Percentiles rank a stretch among this genome's conserved stretches.
Conservation (phyloP, 371 early-diverging fungal genomes). For the Amoeboaphelidium occidentale region DNA sequence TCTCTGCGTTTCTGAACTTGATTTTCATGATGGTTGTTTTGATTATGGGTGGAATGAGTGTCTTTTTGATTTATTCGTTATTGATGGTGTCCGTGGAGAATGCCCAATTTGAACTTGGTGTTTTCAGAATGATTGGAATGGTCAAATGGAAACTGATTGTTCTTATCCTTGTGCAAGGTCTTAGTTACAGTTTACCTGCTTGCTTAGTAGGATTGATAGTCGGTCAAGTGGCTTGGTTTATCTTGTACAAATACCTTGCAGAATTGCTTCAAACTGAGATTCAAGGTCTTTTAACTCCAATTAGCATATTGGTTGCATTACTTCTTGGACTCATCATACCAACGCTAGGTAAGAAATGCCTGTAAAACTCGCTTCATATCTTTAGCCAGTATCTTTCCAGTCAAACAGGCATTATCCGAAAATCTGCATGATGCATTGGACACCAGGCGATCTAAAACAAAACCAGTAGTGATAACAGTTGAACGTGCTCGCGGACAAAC, state of each 20-base stretch:
- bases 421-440: conserved; percentile 7
- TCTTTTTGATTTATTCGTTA: conserved; percentile 11
- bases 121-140: conserved; percentile 13
- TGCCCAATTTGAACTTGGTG: conserved; percentile 9
- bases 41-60: conserved; percentile 5
- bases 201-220: conserved; percentile 5
- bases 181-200: conserved; percentile 11
- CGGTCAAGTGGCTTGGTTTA: conserved; percentile 1
- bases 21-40: conserved; percentile 7
- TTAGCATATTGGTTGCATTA: not conserved
- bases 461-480: conserved; percentile 2
- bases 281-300: not conserved
- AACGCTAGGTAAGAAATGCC: too few species aligned
- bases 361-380: too few species aligned
- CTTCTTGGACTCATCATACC: conserved; percentile 6
- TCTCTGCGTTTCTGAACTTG: conserved; percentile 9
- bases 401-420: conserved; percentile 1
- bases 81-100: conserved; percentile 12
- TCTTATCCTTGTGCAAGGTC: conserved; percentile 4
- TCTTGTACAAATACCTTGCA: not conserved
- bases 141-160: not conserved
- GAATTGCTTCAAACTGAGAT: not conserved
- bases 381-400: conserved; percentile 4
- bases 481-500: not conserved
- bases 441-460: not conserved